Evolutionary conservation across 176 grass and related monocot genomes (phyloP), one percentile per base, ranked within the genome.

Genomic region (Aegilops tauschii): DNA sequence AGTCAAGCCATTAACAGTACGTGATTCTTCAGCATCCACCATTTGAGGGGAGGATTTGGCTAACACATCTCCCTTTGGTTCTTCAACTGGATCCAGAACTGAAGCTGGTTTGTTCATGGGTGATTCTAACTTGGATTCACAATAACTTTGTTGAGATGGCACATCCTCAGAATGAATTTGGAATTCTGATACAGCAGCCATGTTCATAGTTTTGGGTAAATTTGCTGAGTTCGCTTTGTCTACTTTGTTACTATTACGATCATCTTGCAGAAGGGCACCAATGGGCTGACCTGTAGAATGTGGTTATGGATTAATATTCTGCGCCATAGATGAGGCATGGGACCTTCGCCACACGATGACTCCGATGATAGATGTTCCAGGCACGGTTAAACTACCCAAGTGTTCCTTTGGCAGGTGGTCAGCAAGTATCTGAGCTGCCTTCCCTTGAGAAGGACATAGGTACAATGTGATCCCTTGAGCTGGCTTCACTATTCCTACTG

Each of bases 301-400:
- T 89, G 86, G 80, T 79, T 95, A 83, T 50, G 91, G 90, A 93
- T 93, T 87, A 66, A 90, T 85, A 67, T 65, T 62, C 78, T 89
- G 82, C 83, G 39, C 39, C 39, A 40, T 40, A 58, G 86, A 84
- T 65, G 84, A 80, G 54, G 81, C 72, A 70, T 52, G 52, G 50
- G 83, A 65, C 40, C 87, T 88, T 77, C 78, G 47, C 96, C 96
- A 98, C 29, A 98, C 96, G 23, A 87, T 82, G 21, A 95, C 80
- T 54, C 96, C 93, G 21, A 93, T 84, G 74, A 84, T 58, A 45
- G 67, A 80, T 54, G 67, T 67, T 59, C 35, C 67, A 1, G 73
- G 12, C 18, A 80, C 42, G 54, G 61, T 47, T 35, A 89, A 85
- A 67, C 82, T 83, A 18, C 45, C 81, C 0, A 30, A 80, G 39